Evolutionary conservation across 139 green algal species (phyloP), one percentile per base, ranked within the genome.

Genomic region (Mesostigma viride): DNA sequence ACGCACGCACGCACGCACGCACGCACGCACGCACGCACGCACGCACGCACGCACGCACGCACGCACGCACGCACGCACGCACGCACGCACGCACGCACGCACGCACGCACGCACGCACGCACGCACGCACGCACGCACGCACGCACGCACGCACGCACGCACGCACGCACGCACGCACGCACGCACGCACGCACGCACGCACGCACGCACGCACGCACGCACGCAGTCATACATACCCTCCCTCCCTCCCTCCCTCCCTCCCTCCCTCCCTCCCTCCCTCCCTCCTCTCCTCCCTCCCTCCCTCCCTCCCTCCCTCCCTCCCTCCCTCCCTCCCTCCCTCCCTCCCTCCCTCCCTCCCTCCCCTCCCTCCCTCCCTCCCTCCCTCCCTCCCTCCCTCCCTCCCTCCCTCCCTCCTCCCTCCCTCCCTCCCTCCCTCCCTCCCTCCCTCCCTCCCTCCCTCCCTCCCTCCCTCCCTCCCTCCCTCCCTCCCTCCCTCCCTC

Each of bases 111-210:
- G 4, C 27, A 64, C 57, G 28, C 57, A 64, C 27, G 27, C 57
- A 64, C 57, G 27, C 57, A 64, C 57, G 17, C 57, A 40, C 30
- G 4, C 57, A 64, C 57, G 27, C 57, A 64, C 57, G 27, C 57
- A 64, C 57, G 27, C 57, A 64, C 57, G 27, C 57, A 64, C 57
- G 28, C 57, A 59, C 48, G 28, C 57, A 59, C 17, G 17, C 48
- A 59, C 17, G 17, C 48, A 59, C 48, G 17, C 48, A 59, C 48
- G 28, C 48, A 59, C 48, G 28, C 48, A 59, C 48, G 17, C 48
- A 59, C 17, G 17, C 48, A 59, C 48, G 17, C 48, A 59, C 48
- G 17, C 48, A 59, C 17, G 17, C 48, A 59, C 48, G 17, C 48
- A 59, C 48, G 28, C 48, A 59, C 48, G 17, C 48, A 59, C 48